Evolutionary conservation across 23 red algal species (phyloP), one percentile per base, ranked within the genome.

Genomic region (Cyanidium caldarium): DNA sequence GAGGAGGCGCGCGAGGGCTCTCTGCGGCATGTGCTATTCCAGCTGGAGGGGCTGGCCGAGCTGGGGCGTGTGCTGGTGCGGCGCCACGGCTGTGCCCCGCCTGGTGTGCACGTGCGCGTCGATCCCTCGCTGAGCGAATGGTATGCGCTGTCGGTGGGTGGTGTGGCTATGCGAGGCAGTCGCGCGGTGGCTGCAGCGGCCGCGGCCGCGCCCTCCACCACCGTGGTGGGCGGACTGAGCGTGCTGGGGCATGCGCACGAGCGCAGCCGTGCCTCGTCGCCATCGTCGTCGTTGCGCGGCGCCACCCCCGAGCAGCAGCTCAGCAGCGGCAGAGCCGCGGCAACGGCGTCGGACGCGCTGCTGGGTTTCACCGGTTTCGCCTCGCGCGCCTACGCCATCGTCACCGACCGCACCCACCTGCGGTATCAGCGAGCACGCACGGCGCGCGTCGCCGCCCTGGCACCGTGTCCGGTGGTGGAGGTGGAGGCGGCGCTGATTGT

Each of bases 11-110:
- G 15, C 31, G 33, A 38, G 19, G 56, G 56, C 17, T 68, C 57
- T 33, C 34, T 65, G 21, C 73, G 73, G 30, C 73, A 77, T 45
- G 65, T 77, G 40, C 28, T 45, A 10, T 77, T 77, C 33, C 40
- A 66, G 39, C 38, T 77, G 3, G 73, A 77, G 37, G 73, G 73
- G 23, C 73, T 77, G n/a, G 56, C 43, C 17, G 73, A 77, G 46
- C 58, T 77, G 12, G 37, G 29, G 29, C 1, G 30, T 7, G 19
- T 29, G 33, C 58, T 77, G 14, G 46, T 61, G 51, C 7, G 21
- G 51, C 51, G 51, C 13, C 51, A 61, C 21, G 51, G 51, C 7
- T 5, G 19, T 28, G 19, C 51, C 10, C 51, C 51, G 21, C n/a
- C 7, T 5, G 51, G n/a, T 12, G 21, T 61, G 21, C 51, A 61